Evolutionary conservation across 1,284 basidiomycete genomes (phyloP), one percentile per base, ranked within the genome.

Genomic region (Puccinia brachypodii): DNA sequence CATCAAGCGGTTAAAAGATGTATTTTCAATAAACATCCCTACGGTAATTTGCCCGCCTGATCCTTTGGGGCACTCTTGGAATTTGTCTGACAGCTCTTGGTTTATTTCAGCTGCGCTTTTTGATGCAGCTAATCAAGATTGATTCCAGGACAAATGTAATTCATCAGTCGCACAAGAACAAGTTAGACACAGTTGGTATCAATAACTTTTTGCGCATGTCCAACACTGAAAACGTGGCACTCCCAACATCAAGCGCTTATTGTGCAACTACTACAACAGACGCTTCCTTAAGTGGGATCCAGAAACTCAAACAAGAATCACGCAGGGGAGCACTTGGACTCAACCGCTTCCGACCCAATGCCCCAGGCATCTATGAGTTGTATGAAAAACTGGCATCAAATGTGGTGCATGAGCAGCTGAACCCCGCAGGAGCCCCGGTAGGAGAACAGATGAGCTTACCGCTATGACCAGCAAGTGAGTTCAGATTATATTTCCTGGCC

Each of bases 11-110:
- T 40, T 75, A 9, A 56, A 53, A 22, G 73, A 75, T 14, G 25
- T 60, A 1, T 75, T 75, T n/a, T 75, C 53, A 25, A n/a, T 75
- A 11, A 75, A 56, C 53, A 75, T 75, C 31, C n/a, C 14, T 3
- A 25, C 31, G 25, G 69, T 72, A 31, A 72, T 28, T 14, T 42
- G n/a, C 31, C 9, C 50, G n/a, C 7, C 16, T 53, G 50, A 22
- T 22, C 50, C 50, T 53, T 53, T n/a, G n/a, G n/a, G n/a, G n/a
- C n/a, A n/a, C n/a, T n/a, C n/a, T n/a, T n/a, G n/a, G n/a, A n/a
- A n/a, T n/a, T n/a, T n/a, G n/a, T n/a, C n/a, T n/a, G n/a, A n/a
- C n/a, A n/a, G n/a, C n/a, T n/a, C n/a, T n/a, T n/a, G 50, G 9
- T 19, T 19, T 53, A 22, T 8, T 22, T 8, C 50, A 53, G 50